phyloP scores from a whole-genome alignment of 2,329 filamentous ascomycete genomes.

The Zymoseptoria pseudotritici region DNA sequence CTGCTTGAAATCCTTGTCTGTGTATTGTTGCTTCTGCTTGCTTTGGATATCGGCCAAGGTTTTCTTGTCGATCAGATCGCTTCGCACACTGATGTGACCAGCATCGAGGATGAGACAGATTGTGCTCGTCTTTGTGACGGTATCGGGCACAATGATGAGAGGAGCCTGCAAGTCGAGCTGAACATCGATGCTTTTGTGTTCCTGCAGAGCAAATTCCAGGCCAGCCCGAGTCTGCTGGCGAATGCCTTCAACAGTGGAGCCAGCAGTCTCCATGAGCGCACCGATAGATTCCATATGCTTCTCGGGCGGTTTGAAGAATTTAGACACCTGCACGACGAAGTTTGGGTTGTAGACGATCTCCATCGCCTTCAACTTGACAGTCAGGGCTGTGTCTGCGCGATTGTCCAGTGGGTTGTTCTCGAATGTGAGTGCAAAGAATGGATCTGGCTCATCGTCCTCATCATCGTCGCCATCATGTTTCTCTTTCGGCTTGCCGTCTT shows the following conservation, averaged over 20 bases:
- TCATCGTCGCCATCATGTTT: conserved; percentile 36
- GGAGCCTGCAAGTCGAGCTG: conserved; percentile 93
- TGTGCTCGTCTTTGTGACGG: conserved; percentile 70
- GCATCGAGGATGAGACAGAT: conserved; percentile 92
- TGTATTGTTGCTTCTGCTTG: conserved; percentile 82
- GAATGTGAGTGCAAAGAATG: conserved; percentile 86
- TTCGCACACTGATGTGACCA: conserved; percentile 89
- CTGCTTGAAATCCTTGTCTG: conserved; percentile 77
- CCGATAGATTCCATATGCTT: conserved; percentile 97
- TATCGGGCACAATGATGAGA: conserved; percentile 92
- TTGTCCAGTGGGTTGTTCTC: conserved; percentile 94
- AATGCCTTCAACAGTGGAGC: conserved; percentile 89
- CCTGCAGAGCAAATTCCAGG: conserved; percentile 89
- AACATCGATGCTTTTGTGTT: conserved; percentile 96
- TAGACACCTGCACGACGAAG: conserved; percentile 81
- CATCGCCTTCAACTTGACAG: conserved; percentile 85
- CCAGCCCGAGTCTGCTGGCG: conserved; percentile 93
- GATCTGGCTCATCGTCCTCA: conserved; percentile 52
- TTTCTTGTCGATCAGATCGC: conserved; percentile 85
- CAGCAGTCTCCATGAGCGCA: conserved; percentile 89
- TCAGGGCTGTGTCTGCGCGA: conserved; percentile 82
- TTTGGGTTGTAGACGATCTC: conserved; percentile 97
- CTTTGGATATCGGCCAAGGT: conserved; percentile 83
- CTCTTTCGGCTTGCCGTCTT: conserved; percentile 40
- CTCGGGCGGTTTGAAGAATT: conserved; percentile 94